Evolutionary conservation across 2,329 filamentous ascomycete species (phyloP), one percentile per base, ranked within the genome.

Genomic region (Hypoxylon sp.): DNA sequence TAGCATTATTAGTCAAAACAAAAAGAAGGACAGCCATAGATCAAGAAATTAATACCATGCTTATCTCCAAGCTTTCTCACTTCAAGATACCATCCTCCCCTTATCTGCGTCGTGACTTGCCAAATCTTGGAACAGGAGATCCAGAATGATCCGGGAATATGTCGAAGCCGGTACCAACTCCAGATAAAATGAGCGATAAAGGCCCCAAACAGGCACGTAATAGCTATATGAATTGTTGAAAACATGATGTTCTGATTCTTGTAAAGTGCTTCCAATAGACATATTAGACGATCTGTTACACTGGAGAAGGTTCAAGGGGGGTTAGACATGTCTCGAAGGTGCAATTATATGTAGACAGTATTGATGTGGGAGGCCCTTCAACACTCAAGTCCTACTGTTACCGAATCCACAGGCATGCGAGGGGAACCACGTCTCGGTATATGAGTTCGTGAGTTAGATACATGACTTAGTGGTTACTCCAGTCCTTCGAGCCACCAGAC

Each of bases 121-220:
- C 70, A 72, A 9, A 65, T 4, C 41, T 72, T 72, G 34, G 70
- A 59, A 13, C 46, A 56, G 11, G 53, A 70, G 7, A 65, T 46
- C 67, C 63, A 70, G 51, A 68, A 63, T 10, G 65, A 45, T 3
- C 70, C 70, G 1, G 70, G 70, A 13, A 72, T 72, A 45, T 72
- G 70, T 13, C 55, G 61, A n/a, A 72, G 68, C 2, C 65, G 65
- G 32, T 55, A 71, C 73, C 59, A 74, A 65, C 32, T 41, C 59
- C 43, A 58, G 10, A 59, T 3, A 5, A 52, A 14, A 11, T 60
- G 4, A 32, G 21, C 13, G 10, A 36, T 5, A 60, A 36, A 63
- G 13, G 21, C 43, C 5, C 32, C 62, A 3, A 67, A 9, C 9
- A 69, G 41, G 25, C 56, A 55, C 11, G 32, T n/a, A 14, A 46